A percentile compares a stretch with the other conserved stretches of the same genome.
phyloP scores from a whole-genome alignment of 805 yeast species.

The Lipomyces lipofer region DNA sequence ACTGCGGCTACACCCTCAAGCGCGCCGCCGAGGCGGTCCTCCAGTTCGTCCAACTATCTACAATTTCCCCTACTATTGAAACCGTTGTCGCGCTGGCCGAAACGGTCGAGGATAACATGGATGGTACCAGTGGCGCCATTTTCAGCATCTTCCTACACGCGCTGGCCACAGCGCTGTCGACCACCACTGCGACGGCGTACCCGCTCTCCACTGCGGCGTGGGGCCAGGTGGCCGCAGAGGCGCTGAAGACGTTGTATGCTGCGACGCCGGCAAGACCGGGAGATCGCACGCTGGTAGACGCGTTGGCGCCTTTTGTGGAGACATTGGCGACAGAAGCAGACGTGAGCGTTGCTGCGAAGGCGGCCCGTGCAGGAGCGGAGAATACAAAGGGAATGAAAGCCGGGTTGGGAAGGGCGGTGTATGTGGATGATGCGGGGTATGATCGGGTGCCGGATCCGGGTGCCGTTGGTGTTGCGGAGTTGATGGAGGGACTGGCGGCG shows the following conservation, averaged over 20 bases:
- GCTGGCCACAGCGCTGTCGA: slow-evolving; percentile 48
- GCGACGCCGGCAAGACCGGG: slow-evolving; percentile 89
- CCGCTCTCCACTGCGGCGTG: slow-evolving; percentile 20
- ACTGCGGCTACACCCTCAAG: slow-evolving; percentile 89
- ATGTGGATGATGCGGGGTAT: slow-evolving; percentile 55
- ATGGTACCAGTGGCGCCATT: slow-evolving; percentile 94
- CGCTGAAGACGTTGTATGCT: slow-evolving; percentile 71
- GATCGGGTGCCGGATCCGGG: slow-evolving; percentile 82
- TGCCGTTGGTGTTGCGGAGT: slow-evolving; percentile 78
- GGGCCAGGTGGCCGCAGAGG: slow-evolving; percentile 45
- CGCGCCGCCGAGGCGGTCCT: slow-evolving; percentile 77
- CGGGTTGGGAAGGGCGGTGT: slow-evolving; percentile 90
- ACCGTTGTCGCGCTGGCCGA: slow-evolving; percentile 75
- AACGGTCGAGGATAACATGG: slow-evolving; percentile 80
- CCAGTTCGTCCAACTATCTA: slow-evolving; percentile 47
- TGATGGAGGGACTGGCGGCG: slow-evolving; percentile 48
- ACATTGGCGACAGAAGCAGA: slow-evolving; percentile 54
- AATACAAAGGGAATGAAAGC: slow-evolving; percentile 74
- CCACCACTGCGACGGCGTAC: slow-evolving; percentile 22
- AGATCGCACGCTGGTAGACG: slow-evolving; percentile 85
- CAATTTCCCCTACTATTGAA: slow-evolving; percentile 47
- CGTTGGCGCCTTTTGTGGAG: slow-evolving; percentile 82
- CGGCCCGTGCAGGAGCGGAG: slow-evolving; percentile 75
- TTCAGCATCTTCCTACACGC: slow-evolving; percentile 85
- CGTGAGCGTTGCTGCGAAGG: slow-evolving; percentile 59